Evolutionary conservation across 805 yeast species (phyloP), one percentile per base, ranked within the genome.

Genomic region (Kuraishia ogatae): DNA sequence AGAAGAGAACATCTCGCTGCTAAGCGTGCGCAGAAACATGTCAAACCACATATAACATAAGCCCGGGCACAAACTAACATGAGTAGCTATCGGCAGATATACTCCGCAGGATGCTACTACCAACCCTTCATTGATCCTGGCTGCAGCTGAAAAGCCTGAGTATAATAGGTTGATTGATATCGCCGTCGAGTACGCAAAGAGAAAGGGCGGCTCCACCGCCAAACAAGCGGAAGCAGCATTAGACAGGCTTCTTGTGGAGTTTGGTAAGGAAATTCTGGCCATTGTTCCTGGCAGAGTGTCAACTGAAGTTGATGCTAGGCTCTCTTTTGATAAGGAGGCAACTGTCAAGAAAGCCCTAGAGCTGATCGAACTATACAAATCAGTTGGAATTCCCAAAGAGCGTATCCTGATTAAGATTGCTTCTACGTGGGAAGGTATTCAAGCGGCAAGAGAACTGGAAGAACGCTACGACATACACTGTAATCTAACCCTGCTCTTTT

Each of bases 61-160:
- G 10, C 10, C 5, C 10, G 29, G 10, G 5, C 10, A 26, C 13
- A 15, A 35, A 35, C 43, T 35, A 11, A 35, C 43, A 35, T 17
- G 13, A 24, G 8, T 21, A 49, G 51, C 89, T 59, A 89, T 89
- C 70, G 96, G 94, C 68, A 87, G 88, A 75, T 89, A 85, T 79
- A 86, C 88, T 66, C 97, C 97, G 62, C 96, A 90, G 78, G 97
- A 89, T 73, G 94, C 97, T 61, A 89, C 97, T 64, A 89, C 97
- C 69, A 89, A 89, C 78, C 97, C 97, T 57, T 87, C 96, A 52
- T 79, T 89, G 75, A 89, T 89, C 64, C 78, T 90, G 64, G 96
- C 96, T 58, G 97, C 97, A 55, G 69, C 96, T 56, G 86, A 85
- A 75, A 85, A 87, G 77, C 71, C 87, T 49, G 89, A 83, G 68